phyloP scores from a whole-genome alignment of 2,329 filamentous ascomycete genomes.

The Penicillium aurantiogriseum region DNA sequence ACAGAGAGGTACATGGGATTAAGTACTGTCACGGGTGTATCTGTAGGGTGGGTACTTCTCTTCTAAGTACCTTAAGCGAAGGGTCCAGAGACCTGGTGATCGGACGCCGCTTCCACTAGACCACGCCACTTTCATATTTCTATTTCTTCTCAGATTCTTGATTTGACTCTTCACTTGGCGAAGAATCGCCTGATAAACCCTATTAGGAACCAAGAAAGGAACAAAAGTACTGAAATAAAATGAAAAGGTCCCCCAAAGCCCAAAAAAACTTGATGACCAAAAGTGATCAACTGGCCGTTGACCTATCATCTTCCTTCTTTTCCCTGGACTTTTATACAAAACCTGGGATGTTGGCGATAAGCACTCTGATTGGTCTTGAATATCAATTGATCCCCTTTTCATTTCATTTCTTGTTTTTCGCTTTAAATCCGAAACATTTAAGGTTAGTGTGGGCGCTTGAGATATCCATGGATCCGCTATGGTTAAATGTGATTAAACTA shows the following conservation, averaged over 20 bases:
- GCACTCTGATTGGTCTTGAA: constrained; percentile 7
- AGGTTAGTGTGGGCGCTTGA: background rate
- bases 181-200: background rate
- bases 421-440: constrained; percentile 18
- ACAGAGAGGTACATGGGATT: background rate
- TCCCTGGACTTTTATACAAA: constrained; percentile 9
- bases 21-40: background rate
- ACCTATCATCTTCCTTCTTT: constrained; percentile 1
- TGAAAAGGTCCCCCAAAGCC: background rate
- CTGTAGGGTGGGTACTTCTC: background rate
- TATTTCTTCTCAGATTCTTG: background rate
- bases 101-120: background rate
- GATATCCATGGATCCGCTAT: background rate
- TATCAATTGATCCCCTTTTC: background rate
- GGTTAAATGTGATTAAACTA: background rate
- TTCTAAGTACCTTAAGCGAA: background rate
- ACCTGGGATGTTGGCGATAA: background rate
- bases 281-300: background rate
- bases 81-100: background rate
- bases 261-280: background rate
- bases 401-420: background rate
- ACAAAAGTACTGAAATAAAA: background rate
- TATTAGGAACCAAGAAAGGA: background rate
- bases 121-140: background rate
- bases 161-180: background rate